Evolutionary conservation across 768 basidiomycete species (phyloP), one percentile per base, ranked within the genome.

Genomic region (Daedaleopsis nitida): DNA sequence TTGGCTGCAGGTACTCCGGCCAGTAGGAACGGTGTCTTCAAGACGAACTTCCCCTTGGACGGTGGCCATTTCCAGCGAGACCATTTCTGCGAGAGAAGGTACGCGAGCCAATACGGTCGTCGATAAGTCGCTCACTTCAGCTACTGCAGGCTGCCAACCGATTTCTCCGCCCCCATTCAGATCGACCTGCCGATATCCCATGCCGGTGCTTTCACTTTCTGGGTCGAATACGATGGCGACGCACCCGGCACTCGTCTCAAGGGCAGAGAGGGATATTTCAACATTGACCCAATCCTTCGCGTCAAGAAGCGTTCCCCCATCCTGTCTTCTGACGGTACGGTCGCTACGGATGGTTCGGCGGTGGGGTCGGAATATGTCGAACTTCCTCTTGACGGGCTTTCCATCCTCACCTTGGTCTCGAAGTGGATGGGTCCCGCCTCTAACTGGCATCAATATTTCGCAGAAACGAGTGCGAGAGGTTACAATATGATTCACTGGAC

Each of bases 401-500:
- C 90, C 37, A 88, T 98, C 69, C 78, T 98, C 57, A 95, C 92
- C 5, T 81, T 96, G 42, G 87, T 99, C 48, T 96, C 95, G 1
- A 99, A 99, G 73, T 99, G 97, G 97, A 97, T 98, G 93, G 96
- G 96, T 1, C 82, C 89, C 1, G 74, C 93, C 38, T 73, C 78
- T 12, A 79, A 87, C 34, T 98, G 97, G 97, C 80, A 76, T 47
- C 80, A 81, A 3, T 86, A 92, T 71, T 92, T 97, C 65, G 80
- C 83, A 52, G 94, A 96, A 75, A 91, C 94, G 12, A 85, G 87
- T 55, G 82, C 92, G 55, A 81, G 96, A 51, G 96, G 97, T 1
- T 99, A 99, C 79, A 99, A 96, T 54, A 97, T 98, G 94, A 78
- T 99, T 45, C 97, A 99, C 71, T 99, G 91, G 80, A 92, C 96